Evolutionary conservation across 495 filamentous ascomycete species (phyloP), one percentile per base, ranked within the genome.

Genomic region (Hypoxylon crocopeplum): DNA sequence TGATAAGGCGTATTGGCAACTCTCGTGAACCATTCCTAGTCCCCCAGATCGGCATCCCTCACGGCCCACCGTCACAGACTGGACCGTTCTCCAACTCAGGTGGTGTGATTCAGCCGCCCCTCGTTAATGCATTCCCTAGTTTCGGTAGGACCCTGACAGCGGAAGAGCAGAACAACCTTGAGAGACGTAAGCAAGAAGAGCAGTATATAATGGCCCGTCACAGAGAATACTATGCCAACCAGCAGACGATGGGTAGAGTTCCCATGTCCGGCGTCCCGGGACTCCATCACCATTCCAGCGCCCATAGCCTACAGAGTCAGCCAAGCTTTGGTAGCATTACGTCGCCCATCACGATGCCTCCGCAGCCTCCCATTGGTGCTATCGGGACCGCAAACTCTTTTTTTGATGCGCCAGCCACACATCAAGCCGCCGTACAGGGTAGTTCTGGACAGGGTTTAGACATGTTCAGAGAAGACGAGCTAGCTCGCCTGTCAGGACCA

Each of bases 131-230:
- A 48, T 98, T 98, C 74, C 94, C 94, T 1, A 96, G 90, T 65
- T 98, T 98, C 68, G 94, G 94, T n/a, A 93, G 95, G 12, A 98
- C 95, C 10, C 77, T 98, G 61, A 98, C 94, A 2, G 94, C 94
- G 0, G 92, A 96, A 63, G 94, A 98, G 75, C 94, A 98, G 66
- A 98, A 98, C 72, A 93, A 94, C 12, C 78, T 98, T 7, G 94
- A 98, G 71, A 82, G 94, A 33, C 82, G 95, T 17, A 98, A 98
- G 79, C 94, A 98, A 69, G 94, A 98, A 68, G 94, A 98, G 68
- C 94, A 98, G 66, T 95, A 96, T 72, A 78, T 95, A 16, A 92
- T 97, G 84, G 94, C 94, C 13, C 86, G 93, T 7, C 93, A 98
- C 70, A 89, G 96, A 54, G 94, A 98, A 69, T 88, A 90, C 68